phyloP scores from a whole-genome alignment of 352 stramenopile genomes.

The Pythium sp. region DNA sequence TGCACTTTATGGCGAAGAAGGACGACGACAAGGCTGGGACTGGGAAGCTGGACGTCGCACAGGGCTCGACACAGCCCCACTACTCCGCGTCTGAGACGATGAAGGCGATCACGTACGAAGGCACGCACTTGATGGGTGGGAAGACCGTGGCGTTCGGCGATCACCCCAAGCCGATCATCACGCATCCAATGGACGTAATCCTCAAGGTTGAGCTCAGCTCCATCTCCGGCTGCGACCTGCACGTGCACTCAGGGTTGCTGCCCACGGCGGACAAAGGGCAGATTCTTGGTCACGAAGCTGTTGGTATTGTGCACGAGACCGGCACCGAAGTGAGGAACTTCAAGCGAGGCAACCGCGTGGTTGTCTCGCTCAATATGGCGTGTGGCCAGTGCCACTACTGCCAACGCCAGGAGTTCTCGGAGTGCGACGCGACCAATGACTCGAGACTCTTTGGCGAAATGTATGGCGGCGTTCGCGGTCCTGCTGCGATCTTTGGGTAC shows the following conservation, averaged over 20 bases:
- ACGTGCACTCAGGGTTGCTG: slow-evolving; percentile 37
- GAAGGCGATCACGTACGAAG: slow-evolving; percentile 34
- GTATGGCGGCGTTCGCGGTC: slow-evolving; percentile 29
- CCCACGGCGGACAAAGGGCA: slow-evolving; percentile 33
- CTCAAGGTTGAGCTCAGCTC: slow-evolving; percentile 28
- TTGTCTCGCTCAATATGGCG: slow-evolving; percentile 36
- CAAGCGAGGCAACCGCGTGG: slow-evolving; percentile 35
- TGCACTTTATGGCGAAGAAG: slow-evolving; percentile 30
- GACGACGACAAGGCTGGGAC: slow-evolving; percentile 33
- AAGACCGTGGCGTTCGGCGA: slow-evolving; percentile 28
- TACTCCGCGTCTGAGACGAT: slow-evolving; percentile 27
- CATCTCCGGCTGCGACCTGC: slow-evolving; percentile 38
- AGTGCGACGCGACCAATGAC: slow-evolving; percentile 44
- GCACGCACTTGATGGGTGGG: slow-evolving; percentile 18
- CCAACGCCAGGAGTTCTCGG: slow-evolving; percentile 29
- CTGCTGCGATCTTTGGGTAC: slow-evolving; percentile 40
- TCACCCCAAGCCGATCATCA: slow-evolving; percentile 27
- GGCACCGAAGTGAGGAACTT: slow-evolving; percentile 33
- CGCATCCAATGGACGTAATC: slow-evolving; percentile 31
- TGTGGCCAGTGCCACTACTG: slow-evolving; percentile 44
- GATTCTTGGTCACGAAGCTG: slow-evolving; percentile 46
- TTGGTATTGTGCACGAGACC: slow-evolving; percentile 31
- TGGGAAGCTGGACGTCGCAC: slow-evolving; percentile 27
- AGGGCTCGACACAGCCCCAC: slow-evolving; percentile 26
- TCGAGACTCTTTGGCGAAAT: slow-evolving; percentile 34